A percentile compares a stretch with the other conserved stretches of the same genome.
Conservation (phyloP, 495 filamentous ascomycete species). For the Xylaria curta region DNA sequence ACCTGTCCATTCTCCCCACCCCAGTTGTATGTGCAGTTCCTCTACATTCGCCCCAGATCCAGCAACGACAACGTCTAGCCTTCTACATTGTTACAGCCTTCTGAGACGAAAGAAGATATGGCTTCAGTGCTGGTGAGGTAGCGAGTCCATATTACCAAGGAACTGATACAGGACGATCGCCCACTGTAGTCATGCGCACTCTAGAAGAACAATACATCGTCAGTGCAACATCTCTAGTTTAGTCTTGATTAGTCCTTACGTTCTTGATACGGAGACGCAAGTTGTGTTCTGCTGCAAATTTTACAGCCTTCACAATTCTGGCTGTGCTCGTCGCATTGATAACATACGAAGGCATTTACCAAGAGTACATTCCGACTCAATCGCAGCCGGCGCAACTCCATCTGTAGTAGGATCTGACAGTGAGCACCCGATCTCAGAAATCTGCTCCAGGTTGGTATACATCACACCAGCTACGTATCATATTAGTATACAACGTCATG, state of each 20-base stretch:
- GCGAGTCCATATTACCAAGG: conserved; percentile 59
- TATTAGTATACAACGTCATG: neutral
- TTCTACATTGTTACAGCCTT: conserved; percentile 21
- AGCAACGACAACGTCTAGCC: conserved; percentile 43
- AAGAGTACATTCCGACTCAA: conserved; percentile 23
- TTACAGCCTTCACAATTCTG: conserved; percentile 28
- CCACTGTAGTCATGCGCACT: conserved; percentile 67
- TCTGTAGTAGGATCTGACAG: neutral
- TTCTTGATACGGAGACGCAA: conserved; percentile 34
- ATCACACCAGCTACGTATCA: conserved; percentile 3
- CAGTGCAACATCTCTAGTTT: neutral
- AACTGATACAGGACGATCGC: conserved; percentile 59
- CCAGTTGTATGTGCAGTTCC: conserved; percentile 53
- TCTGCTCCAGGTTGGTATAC: conserved; percentile 22
- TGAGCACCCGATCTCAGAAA: neutral
- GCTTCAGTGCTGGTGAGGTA: conserved; percentile 39
- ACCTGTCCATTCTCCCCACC: conserved; percentile 48
- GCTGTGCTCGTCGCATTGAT: conserved; percentile 29
- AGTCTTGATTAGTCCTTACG: conserved; percentile 7
- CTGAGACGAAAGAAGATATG: conserved; percentile 6
- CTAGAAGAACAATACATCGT: conserved; percentile 56
- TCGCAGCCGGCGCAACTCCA: conserved; percentile 20
- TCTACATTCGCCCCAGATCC: conserved; percentile 57
- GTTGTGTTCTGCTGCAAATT: conserved; percentile 36
- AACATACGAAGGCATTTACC: conserved; percentile 29